Evolutionary conservation across 2,329 filamentous ascomycete genomes (phyloP).

Genomic region (Fusarium sp.): DNA sequence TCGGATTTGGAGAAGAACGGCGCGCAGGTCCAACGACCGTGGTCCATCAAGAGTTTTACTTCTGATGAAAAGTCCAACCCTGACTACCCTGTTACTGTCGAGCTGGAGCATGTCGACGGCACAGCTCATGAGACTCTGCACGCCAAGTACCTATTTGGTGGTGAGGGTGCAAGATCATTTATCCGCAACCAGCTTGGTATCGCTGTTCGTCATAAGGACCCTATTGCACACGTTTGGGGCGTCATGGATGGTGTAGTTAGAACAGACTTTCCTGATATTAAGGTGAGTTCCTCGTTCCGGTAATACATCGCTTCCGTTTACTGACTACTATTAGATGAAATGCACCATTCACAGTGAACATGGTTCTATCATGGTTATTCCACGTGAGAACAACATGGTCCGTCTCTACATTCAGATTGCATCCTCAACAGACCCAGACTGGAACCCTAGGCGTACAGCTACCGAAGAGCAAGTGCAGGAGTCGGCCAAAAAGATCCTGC

Average conservation of each 20-base stretch:
- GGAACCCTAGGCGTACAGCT: constrained; percentile 71
- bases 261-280: constrained; percentile 82
- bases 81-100: constrained; percentile 83
- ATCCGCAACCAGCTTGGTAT: constrained; percentile 75
- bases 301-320: neutral
- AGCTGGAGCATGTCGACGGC: constrained; percentile 81
- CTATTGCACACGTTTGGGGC: constrained; percentile 78
- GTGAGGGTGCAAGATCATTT: constrained; percentile 76
- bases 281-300: constrained; percentile 56
- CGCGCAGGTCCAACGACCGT: constrained; percentile 71
- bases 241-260: constrained; percentile 80
- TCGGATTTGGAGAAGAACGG: constrained; percentile 72
- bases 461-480: constrained; percentile 72
- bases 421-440: constrained; percentile 70
- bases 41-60: constrained; percentile 71
- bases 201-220: constrained; percentile 76
- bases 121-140: constrained; percentile 73
- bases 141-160: constrained; percentile 77
- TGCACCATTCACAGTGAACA: constrained; percentile 80
- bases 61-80: constrained; percentile 66
- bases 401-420: constrained; percentile 77
- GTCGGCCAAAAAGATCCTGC: constrained; percentile 72
- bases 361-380: constrained; percentile 84
- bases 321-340: constrained; percentile 71
- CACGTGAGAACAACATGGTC: constrained; percentile 75